Conservation (phyloP, 2,329 filamentous ascomycete genomes). For the Xylaria sp. region DNA sequence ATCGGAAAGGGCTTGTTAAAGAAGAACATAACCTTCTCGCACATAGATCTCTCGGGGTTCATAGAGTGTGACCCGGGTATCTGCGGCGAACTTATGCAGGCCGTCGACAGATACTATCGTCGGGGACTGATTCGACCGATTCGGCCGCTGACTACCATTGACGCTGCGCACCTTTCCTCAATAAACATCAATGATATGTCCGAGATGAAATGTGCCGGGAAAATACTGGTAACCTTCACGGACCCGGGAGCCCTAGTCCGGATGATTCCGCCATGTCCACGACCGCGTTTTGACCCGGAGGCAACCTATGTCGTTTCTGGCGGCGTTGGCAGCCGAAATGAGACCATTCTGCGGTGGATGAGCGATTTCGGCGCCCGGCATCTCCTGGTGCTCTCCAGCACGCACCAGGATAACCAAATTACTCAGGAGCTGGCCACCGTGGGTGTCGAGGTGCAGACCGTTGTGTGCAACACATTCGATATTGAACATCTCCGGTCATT, state of each 20-base stretch:
- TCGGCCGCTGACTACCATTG: constrained; percentile 1
- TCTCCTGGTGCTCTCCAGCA: constrained; percentile 27
- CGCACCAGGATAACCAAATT: constrained; percentile 1
- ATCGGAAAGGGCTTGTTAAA: too few species aligned
- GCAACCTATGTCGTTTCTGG: constrained; percentile 29
- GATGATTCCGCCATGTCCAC: background rate
- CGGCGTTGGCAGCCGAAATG: constrained; percentile 21
- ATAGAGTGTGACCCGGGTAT: constrained; percentile 7
- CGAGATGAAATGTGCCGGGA: constrained; percentile 29
- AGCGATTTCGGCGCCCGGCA: constrained; percentile 26
- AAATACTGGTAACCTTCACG: constrained; percentile 26
- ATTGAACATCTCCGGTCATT: background rate
- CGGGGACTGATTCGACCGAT: constrained; percentile 11
- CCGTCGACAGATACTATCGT: constrained; percentile 14
- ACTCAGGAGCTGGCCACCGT: background rate
- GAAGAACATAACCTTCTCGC: constrained; percentile 15
- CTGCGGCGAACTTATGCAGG: constrained; percentile 8
- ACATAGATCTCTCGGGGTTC: constrained; percentile 13
- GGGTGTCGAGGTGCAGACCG: background rate
- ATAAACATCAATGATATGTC: too few species aligned
- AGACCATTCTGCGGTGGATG: constrained; percentile 28
- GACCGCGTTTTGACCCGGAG: constrained; percentile 22
- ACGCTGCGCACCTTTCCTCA: constrained; percentile 14
- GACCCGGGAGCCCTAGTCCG: constrained; percentile 9
- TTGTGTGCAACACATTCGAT: background rate